Conservation (phyloP, 768 basidiomycete genomes). For the Cytidiella melzeri region DNA sequence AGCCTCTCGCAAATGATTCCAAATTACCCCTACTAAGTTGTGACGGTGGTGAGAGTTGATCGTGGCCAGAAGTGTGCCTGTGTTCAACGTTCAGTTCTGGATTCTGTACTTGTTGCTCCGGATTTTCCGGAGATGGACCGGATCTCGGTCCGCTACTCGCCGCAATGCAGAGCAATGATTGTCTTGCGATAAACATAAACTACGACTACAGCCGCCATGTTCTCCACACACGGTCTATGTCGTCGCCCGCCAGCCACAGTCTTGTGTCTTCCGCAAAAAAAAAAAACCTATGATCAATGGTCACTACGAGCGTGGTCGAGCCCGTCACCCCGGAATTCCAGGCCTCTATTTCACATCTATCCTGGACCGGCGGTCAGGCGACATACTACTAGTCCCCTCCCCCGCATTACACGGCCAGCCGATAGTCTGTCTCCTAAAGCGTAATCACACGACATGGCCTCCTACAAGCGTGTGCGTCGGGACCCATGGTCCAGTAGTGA, state of each 20-base stretch:
- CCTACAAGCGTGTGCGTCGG: background rate
- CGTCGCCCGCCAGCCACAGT: background rate
- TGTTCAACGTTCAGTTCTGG: too few relatives aligned
- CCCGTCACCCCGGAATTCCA: background rate
- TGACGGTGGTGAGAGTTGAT: background rate
- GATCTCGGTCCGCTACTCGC: background rate
- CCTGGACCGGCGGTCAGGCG: background rate
- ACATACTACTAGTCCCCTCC: background rate
- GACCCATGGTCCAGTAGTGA: too few relatives aligned
- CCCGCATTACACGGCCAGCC: background rate
- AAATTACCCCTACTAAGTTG: background rate
- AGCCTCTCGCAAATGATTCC: background rate
- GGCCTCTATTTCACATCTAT: background rate
- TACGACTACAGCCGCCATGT: background rate
- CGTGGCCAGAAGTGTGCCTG: too few relatives aligned
- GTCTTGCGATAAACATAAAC: background rate
- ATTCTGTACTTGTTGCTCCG: too few relatives aligned
- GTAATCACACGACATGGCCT: slow-evolving; percentile 3
- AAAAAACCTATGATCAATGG: too few relatives aligned
- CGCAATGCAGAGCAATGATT: background rate
- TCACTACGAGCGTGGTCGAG: background rate
- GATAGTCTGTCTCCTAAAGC: background rate
- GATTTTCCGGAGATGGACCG: background rate
- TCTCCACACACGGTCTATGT: background rate
- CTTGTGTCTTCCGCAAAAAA: too few relatives aligned